Evolutionary conservation across 345 rosid genomes (phyloP).

Genomic region (Pugionium cornutum): DNA sequence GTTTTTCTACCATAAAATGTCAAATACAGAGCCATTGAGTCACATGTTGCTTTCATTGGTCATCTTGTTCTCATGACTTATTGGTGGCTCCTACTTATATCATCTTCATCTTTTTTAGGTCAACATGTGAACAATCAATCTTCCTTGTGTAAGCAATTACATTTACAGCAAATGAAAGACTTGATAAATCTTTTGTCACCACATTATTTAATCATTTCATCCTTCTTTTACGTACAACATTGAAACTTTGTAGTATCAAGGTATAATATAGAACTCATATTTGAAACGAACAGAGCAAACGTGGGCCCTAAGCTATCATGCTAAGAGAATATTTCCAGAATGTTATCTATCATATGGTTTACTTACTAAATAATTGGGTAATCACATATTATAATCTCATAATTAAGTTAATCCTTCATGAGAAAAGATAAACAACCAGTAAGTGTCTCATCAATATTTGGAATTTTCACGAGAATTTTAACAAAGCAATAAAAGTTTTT

Average conservation of each 20-base stretch:
- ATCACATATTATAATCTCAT: slow-evolving; percentile 1
- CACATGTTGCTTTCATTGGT: slow-evolving; percentile 21
- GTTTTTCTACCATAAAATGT: background rate
- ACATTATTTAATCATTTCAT: background rate
- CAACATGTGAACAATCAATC: background rate
- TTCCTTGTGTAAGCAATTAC: slow-evolving; percentile 22
- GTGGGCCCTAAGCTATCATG: background rate
- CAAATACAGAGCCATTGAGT: slow-evolving; percentile 11
- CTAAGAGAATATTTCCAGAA: background rate
- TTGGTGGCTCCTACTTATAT: slow-evolving; percentile 15
- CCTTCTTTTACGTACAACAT: background rate
- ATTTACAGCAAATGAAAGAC: background rate
- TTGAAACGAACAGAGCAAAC: background rate
- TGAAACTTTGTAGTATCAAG: background rate
- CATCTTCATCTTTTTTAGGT: slow-evolving; percentile 4
- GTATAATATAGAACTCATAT: background rate
- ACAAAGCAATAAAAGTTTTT: slow-evolving; percentile 6
- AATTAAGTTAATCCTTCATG: background rate
- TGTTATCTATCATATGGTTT: background rate
- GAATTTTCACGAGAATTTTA: slow-evolving; percentile 9
- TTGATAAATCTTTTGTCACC: slow-evolving; percentile 15
- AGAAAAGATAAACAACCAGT: slow-evolving; percentile 10
- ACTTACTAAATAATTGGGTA: slow-evolving; percentile 1
- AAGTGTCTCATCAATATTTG: background rate
- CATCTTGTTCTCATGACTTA: slow-evolving; percentile 29